Base-by-base conservation (phyloP, 2,329 filamentous ascomycete species). In the Talaromyces sp. region DNA sequence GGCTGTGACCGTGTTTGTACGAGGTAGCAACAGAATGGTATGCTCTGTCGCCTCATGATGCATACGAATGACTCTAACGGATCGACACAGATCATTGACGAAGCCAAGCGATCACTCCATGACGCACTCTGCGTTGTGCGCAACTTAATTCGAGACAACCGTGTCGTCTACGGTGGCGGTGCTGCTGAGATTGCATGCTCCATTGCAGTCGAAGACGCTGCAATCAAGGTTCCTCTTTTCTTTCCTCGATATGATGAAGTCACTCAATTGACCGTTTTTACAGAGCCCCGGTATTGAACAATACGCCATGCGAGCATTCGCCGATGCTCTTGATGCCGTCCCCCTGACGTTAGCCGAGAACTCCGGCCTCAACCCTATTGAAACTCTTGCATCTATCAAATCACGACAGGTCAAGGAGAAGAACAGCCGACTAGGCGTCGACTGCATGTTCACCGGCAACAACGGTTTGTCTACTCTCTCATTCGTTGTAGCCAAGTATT, bases 11-110 rank as follows among this genome's bases (percentile, higher is more conserved):
- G 88, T 96, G 61, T 99, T 99, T 77, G 91, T 99, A 65, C 86
- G 95, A 72, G 95, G 95, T 72, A 96, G 92, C 83, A 99, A 99
- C 86, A 99, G 98, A 84, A 99, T 99, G 95, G 91, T 93, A 79
- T 74, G 48, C 33, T 52, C 28, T 42, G 28, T 28, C 28, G 6
- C 6, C 6, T 3, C 6, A 28, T 28, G 28, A 28, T 28, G 28
- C 28, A 28, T 3, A 3, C 28, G 28, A 28, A 28, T 28, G 3
- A 6, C 28, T 28, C 28, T 28, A 28, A 28, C 6, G 28, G 28
- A 28, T 28, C 3, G 3, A 6, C 3, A 28, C 68, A 96, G 91
- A 96, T 99, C 77, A 98, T 99, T 76, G 96, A 99, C 74, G 96
- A 99, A 80, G 96, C 96, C 61, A 97, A 97, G 83, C 88, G 96